Conservation (phyloP, 495 filamentous ascomycete genomes). For the Penicillium alfredii region DNA sequence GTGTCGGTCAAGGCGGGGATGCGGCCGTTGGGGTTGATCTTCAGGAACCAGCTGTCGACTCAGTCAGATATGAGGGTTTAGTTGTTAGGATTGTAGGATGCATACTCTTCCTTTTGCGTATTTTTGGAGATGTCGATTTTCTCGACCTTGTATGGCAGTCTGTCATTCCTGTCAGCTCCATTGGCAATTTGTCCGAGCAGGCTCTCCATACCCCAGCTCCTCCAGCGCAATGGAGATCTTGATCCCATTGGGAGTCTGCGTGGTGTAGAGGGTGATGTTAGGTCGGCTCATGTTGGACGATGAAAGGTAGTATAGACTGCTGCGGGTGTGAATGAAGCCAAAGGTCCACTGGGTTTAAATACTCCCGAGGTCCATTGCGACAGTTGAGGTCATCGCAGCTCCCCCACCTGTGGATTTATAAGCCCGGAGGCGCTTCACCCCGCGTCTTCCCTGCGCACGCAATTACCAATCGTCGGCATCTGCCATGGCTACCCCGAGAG, state of each 20-base stretch:
- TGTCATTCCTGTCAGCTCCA: slow-evolving; percentile 19
- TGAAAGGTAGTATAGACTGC: neutral
- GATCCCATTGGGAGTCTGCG: slow-evolving; percentile 51
- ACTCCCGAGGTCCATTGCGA: too few species aligned
- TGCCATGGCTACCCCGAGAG: too few species aligned
- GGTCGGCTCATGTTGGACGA: slow-evolving; percentile 28
- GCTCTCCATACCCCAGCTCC: slow-evolving; percentile 56
- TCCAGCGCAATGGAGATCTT: slow-evolving; percentile 89
- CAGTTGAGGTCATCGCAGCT: slow-evolving; percentile 3
- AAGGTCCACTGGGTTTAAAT: neutral
- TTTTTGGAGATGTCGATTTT: slow-evolving; percentile 67
- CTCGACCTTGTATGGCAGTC: slow-evolving; percentile 55
- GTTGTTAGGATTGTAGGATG: neutral
- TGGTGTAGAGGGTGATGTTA: slow-evolving; percentile 45
- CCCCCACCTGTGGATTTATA: slow-evolving; percentile 22
- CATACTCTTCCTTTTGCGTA: slow-evolving; percentile 69
- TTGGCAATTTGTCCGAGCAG: neutral
- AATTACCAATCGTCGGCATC: too few species aligned
- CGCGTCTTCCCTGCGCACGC: too few species aligned
- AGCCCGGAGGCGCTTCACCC: slow-evolving; percentile 6
- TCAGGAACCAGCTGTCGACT: slow-evolving; percentile 63
- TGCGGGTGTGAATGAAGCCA: neutral
- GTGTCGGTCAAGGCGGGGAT: slow-evolving; percentile 88
- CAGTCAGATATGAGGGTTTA: neutral
- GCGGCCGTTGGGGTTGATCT: slow-evolving; percentile 91